Percentiles rank a stretch among this genome's conserved stretches.
Evolutionary conservation across 306 rosid species (phyloP).

Genomic region (Lupinus albus): DNA sequence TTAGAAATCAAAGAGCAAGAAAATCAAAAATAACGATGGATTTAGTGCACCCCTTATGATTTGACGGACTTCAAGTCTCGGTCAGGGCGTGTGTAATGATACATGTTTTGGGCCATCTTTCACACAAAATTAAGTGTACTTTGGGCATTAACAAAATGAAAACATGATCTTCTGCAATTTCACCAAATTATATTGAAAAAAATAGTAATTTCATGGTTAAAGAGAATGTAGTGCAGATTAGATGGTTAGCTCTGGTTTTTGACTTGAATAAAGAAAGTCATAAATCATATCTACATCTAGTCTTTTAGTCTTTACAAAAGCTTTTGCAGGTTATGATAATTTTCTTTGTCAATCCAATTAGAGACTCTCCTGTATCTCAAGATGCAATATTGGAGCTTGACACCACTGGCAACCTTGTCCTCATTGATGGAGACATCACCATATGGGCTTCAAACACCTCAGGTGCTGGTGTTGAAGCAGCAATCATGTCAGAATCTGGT

Average conservation of each 20-base stretch:
- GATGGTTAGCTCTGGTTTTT: slow-evolving; percentile 48
- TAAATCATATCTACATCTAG: slow-evolving; percentile 49
- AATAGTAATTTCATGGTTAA: slow-evolving; percentile 1
- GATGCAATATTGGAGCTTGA: slow-evolving; percentile 80
- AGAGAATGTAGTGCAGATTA: slow-evolving; percentile 24
- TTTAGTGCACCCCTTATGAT: neutral
- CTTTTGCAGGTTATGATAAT: slow-evolving; percentile 59
- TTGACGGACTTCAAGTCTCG: neutral
- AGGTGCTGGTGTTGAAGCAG: slow-evolving; percentile 51
- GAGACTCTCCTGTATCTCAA: slow-evolving; percentile 68
- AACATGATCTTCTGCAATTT: neutral
- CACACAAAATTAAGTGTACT: neutral
- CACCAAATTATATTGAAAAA: neutral
- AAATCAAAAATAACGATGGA: neutral
- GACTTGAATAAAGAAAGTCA: slow-evolving; percentile 36
- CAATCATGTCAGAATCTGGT: slow-evolving; percentile 74
- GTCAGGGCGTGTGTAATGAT: neutral
- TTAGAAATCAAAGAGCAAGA: neutral
- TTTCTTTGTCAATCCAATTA: slow-evolving; percentile 64
- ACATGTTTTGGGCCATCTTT: neutral
- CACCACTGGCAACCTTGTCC: slow-evolving; percentile 76
- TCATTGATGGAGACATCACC: slow-evolving; percentile 55
- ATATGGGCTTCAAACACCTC: slow-evolving; percentile 86
- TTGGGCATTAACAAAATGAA: neutral
- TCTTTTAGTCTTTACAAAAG: slow-evolving; percentile 60